Base-by-base conservation (phyloP, 805 yeast genomes). In the Metschnikowia orientalis region DNA sequence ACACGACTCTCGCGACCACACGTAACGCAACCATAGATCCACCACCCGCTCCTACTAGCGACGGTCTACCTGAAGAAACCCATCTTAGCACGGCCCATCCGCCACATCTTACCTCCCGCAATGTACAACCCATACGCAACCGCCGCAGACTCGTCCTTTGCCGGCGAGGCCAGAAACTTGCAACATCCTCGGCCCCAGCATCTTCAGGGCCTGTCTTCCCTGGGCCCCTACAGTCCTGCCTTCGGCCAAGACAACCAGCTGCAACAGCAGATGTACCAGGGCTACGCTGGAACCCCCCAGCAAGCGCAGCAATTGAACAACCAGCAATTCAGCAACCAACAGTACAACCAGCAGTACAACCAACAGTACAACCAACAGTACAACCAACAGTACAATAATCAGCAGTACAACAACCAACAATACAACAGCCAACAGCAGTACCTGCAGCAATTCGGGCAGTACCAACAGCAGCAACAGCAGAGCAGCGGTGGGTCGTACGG, bases 111-210 rank as follows among this genome's bases (percentile, higher is more conserved):
- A n/a, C n/a, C n/a, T n/a, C n/a, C n/a, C n/a, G n/a, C n/a, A n/a
- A 64, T 65, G 71, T 64, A 61, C 41, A 57, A 57, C 33, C 70
- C 71, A 4, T 65, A 64, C 45, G 62, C 63, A 11, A 44, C 57
- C 32, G 47, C 47, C 11, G 52, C 38, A 10, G 45, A 37, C 23
- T 22, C 42, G 17, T 30, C 32, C n/a, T 35, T 36, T 29, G 26
- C 38, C 25, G 41, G 31, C 26, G 44, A 39, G 22, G 25, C 28
- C 9, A 12, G 6, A 9, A 37, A 44, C 23, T 35, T 47, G 23
- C 46, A 47, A 26, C 51, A 47, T 34, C 51, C 51, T 2, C 44
- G 33, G 23, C 51, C 51, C n/a, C 51, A 47, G 26, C 51, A 47
- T 25, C 34, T 16, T 8, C 28, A 34, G 14, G 30, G 21, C 18